Base-by-base conservation (phyloP, 805 yeast genomes). In the Yamadazyma phyllophila region DNA sequence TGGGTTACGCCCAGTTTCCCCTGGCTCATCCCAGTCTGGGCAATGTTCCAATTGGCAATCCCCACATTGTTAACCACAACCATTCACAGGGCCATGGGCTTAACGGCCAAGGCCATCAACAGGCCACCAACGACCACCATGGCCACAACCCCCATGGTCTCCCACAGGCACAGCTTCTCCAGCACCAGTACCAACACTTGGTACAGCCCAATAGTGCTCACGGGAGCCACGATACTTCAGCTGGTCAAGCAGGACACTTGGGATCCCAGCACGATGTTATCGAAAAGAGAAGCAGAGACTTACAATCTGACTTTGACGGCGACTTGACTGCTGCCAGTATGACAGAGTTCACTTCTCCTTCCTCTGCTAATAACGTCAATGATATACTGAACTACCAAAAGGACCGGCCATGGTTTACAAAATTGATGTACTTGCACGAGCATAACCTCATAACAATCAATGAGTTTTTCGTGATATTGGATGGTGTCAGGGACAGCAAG, bases 361-460 rank as follows among this genome's bases (percentile, higher is more conserved):
- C 16, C 7, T 16, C 26, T 1, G 5, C 13, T 26, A 29, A 29
- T 7, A 24, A 26, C 13, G 32, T 12, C 4, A 26, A 33, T 16
- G 44, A 44, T 15, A 34, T 42, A 10, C 40, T 30, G 24, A 17
- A 36, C n/a, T 67, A 67, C 46, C 59, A 62, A 13, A 66, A 65
- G 39, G 73, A 67, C 41, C 53, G 70, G 10, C 60, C 61, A 36
- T 67, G 73, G 73, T 65, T 67, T 48, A 66, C 62, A 43, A 66
- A 59, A 41, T 53, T 67, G 37, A 57, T 67, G 7, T 44, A 52
- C 8, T 51, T 66, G 35, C 59, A 63, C 42, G 67, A 65, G 15
- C 45, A 52, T 11, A 61, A 59, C 9, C 56, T 52, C 31, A 45
- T 67, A 2, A 57, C 57, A 5, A 56, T 62, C 2, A 58, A 58